Evolutionary conservation across 345 rosid genomes (phyloP).

Genomic region (Acer campestre): DNA sequence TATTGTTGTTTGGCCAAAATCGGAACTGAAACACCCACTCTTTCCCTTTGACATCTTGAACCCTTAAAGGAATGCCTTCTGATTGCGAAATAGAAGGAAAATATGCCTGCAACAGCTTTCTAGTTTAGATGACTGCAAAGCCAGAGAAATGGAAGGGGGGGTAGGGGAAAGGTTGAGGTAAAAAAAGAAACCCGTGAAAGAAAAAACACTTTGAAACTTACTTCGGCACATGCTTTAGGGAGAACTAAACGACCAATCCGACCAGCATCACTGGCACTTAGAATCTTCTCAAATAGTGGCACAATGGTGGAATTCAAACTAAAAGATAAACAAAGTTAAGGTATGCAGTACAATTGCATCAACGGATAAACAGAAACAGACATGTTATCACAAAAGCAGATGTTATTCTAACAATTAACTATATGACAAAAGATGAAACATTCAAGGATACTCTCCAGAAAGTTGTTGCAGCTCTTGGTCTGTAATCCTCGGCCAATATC

Average conservation of each 20-base stretch:
- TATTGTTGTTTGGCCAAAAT: constrained; percentile 98
- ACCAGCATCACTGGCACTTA: constrained; percentile 98
- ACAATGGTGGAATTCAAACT: constrained; percentile 78
- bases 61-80: constrained; percentile 83
- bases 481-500: constrained; percentile 94
- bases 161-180: not conserved
- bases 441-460: constrained; percentile 87
- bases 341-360: constrained; percentile 20
- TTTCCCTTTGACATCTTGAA: constrained; percentile 85
- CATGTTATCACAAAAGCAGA: constrained; percentile 4
- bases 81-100: constrained; percentile 92
- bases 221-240: constrained; percentile 98
- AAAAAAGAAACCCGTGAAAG: constrained; percentile 3
- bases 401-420: not conserved
- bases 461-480: constrained; percentile 89
- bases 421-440: constrained; percentile 21
- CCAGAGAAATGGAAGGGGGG: not conserved
- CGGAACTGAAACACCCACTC: constrained; percentile 98
- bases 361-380: constrained; percentile 18
- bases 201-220: constrained; percentile 36
- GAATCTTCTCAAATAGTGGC: constrained; percentile 94
- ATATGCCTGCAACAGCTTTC: constrained; percentile 66
- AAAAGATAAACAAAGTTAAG: constrained; percentile 40
- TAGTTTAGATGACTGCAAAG: constrained; percentile 25
- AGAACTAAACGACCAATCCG: constrained; percentile 96